Evolutionary conservation across 2,329 filamentous ascomycete genomes (phyloP).

Genomic region (Tolypocladium album): DNA sequence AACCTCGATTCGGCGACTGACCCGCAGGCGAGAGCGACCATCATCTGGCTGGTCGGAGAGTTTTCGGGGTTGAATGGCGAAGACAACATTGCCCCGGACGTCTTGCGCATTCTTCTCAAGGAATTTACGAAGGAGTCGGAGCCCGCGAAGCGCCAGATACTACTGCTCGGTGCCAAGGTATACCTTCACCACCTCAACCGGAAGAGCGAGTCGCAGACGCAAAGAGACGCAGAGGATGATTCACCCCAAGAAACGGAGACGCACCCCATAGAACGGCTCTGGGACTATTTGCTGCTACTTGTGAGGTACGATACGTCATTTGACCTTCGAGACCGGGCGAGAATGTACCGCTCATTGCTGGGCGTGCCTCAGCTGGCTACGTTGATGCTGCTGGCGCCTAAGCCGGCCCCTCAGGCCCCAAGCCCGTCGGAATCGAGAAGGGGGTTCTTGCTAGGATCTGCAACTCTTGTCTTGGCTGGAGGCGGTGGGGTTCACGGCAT

Average conservation of each 20-base stretch:
- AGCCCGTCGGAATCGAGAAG: constrained; percentile 79
- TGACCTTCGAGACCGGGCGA: constrained; percentile 82
- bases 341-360: constrained; percentile 79
- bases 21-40: constrained; percentile 80
- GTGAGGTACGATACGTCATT: constrained; percentile 91
- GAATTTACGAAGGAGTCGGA: constrained; percentile 78
- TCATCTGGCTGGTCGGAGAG: constrained; percentile 95
- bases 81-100: constrained; percentile 86
- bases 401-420: constrained; percentile 82
- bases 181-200: constrained; percentile 81
- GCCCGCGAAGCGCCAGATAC: constrained; percentile 78
- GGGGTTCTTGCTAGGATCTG: constrained; percentile 69
- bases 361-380: constrained; percentile 78
- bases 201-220: constrained; percentile 32
- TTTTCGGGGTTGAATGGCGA: constrained; percentile 72
- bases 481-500: constrained; percentile 65
- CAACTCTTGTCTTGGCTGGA: constrained; percentile 73
- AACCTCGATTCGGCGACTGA: constrained; percentile 84
- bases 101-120: constrained; percentile 77
- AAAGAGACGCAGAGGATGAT: constrained; percentile 21
- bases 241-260: constrained; percentile 19
- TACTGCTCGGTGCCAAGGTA: constrained; percentile 90
- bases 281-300: constrained; percentile 74
- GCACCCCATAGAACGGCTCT: constrained; percentile 67
- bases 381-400: constrained; percentile 83